Base-by-base conservation (phyloP, 345 rosid species). In the Eucalyptus leucophloia region DNA sequence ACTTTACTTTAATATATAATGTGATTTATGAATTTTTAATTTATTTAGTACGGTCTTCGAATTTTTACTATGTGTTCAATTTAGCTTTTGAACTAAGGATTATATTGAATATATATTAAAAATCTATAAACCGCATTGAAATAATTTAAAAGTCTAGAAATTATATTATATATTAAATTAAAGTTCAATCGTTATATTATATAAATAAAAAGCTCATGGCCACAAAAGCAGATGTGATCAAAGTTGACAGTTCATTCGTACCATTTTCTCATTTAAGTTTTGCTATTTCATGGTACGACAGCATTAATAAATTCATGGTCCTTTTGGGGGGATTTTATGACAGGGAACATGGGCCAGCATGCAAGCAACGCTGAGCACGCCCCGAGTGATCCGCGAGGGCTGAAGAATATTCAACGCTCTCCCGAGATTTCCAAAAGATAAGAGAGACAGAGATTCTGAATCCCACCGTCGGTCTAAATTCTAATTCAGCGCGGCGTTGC, bases 121-220 rank as follows among this genome's bases (percentile, higher is more conserved):
- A 53, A 8, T 1, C 1, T 0, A 53, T 53, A 0, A 9, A 53
- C 9, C 1, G 1, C 26, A 53, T 21, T 8, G 26, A 53, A 53
- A 53, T 2, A 53, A 53, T 53, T 53, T 53, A 19, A 53, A 53
- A 19, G 1, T 4, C 1, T 53, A 21, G 58, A 53, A 53, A 53
- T 8, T 0, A 19, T 0, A 53, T 53, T 53, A 1, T 53, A 19
- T 53, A 53, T 53, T 53, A 9, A 53, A 53, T 53, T 8, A 53
- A 21, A 8, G 2, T 53, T 8, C 0, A 53, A 53, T 53, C 0
- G 1, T 19, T 53, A 53, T 53, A 53, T 53, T 8, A 19, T 21
- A 53, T 2, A 3, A 53, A 53, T 53, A 53, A 53, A 53, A 53
- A 53, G 58, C 9, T 53, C 24, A 53, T 19, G 58, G 58, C 58